Conservation (phyloP, 2,329 filamentous ascomycete genomes). For the Diaporthe vexans region DNA sequence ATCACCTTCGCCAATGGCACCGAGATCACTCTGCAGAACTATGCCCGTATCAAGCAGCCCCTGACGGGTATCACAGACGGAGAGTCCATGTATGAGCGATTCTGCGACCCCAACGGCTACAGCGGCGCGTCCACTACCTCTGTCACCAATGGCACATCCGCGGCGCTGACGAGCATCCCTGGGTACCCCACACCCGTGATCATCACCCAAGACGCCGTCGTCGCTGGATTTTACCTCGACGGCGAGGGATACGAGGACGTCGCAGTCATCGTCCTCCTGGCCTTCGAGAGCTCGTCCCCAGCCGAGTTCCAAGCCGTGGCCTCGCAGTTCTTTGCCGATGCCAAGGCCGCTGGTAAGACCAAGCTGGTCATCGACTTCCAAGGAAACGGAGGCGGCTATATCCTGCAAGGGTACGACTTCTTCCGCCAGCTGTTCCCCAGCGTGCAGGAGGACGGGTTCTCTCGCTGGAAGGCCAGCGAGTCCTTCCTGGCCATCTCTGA, state of each 20-base stretch:
- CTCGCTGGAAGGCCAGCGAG: slow-evolving; percentile 58
- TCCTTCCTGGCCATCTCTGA: slow-evolving; percentile 61
- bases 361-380: slow-evolving; percentile 72
- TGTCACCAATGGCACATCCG: slow-evolving; percentile 22
- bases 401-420: slow-evolving; percentile 73
- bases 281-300: slow-evolving; percentile 47
- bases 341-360: slow-evolving; percentile 64
- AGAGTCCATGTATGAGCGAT: slow-evolving; percentile 51
- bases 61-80: slow-evolving; percentile 51
- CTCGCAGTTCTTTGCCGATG: slow-evolving; percentile 53
- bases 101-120: slow-evolving; percentile 48
- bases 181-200: slow-evolving; percentile 51
- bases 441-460: slow-evolving; percentile 57
- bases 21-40: slow-evolving; percentile 49
- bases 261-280: slow-evolving; percentile 49
- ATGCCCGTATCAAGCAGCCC: slow-evolving; percentile 48
- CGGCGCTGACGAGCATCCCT: slow-evolving; percentile 40
- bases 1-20: slow-evolving; percentile 56
- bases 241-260: slow-evolving; percentile 50
- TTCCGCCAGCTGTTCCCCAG: slow-evolving; percentile 69
- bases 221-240: slow-evolving; percentile 53
- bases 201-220: slow-evolving; percentile 47
- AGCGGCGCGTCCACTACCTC: slow-evolving; percentile 1
- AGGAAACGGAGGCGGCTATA: slow-evolving; percentile 70
- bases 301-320: slow-evolving; percentile 54